These are phyloP conservation scores for Ogataea ramenticola DNA, from an alignment of 805 yeast species.

Conservation along the genomic window DNA sequence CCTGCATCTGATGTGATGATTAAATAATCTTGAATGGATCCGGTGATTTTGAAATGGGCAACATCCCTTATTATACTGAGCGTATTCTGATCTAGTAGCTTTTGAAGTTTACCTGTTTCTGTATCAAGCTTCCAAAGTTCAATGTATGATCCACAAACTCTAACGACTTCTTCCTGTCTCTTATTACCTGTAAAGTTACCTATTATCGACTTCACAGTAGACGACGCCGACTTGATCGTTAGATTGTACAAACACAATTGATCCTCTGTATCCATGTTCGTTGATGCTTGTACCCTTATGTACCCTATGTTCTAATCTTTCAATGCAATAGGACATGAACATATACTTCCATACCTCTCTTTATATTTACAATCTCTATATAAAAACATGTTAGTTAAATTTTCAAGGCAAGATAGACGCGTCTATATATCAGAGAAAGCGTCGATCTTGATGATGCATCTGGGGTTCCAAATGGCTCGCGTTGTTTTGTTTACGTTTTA, in stretches of 20 bases:
- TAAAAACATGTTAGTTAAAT: too few relatives aligned
- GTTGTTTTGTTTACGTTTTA: neutral
- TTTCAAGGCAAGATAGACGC: neutral
- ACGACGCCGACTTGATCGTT: constrained; percentile 57
- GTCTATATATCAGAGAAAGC: too few relatives aligned
- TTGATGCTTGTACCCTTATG: too few relatives aligned
- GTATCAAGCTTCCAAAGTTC: constrained; percentile 48
- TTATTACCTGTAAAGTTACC: constrained; percentile 59
- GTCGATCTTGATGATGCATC: neutral
- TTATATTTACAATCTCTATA: too few relatives aligned
- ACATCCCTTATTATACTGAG: constrained; percentile 56
- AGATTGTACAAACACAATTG: constrained; percentile 57
- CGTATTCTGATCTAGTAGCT: constrained; percentile 35
- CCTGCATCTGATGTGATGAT: constrained; percentile 79
- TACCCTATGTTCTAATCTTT: too few relatives aligned
- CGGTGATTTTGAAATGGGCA: constrained; percentile 43
- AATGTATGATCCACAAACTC: constrained; percentile 48
- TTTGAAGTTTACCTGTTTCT: constrained; percentile 46
- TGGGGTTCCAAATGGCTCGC: neutral
- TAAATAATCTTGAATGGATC: constrained; percentile 48
- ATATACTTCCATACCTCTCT: too few relatives aligned
- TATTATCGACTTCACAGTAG: constrained; percentile 45
- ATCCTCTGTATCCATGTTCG: constrained; percentile 15
- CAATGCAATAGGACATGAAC: too few relatives aligned
- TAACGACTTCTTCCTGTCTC: constrained; percentile 55